Evolutionary conservation across 2,329 filamentous ascomycete species (phyloP).

Genomic region (Capronia epimyces): DNA sequence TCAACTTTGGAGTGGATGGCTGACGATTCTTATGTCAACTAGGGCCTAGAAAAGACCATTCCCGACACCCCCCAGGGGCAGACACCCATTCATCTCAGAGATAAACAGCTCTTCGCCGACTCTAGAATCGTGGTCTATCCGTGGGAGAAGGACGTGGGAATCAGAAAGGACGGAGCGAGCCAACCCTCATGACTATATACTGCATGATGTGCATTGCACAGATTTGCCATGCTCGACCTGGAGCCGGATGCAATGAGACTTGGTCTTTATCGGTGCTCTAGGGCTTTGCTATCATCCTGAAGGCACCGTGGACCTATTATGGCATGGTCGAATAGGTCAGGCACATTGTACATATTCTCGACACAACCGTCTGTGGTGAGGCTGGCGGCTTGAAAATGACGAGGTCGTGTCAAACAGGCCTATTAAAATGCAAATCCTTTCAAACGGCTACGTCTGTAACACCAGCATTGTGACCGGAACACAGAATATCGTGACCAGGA

Average conservation of each 20-base stretch:
- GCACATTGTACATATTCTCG: constrained; percentile 12
- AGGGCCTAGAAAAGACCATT: constrained; percentile 78
- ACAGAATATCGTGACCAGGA: background rate
- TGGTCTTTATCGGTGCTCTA: background rate
- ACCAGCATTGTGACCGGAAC: background rate
- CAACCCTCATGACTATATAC: constrained; percentile 7
- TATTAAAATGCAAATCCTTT: background rate
- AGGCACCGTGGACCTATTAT: background rate
- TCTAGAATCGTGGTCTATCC: constrained; percentile 16
- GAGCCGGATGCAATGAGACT: background rate
- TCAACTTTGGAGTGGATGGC: background rate
- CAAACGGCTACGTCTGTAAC: background rate
- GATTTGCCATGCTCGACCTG: background rate
- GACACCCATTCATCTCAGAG: constrained; percentile 68
- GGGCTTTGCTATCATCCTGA: too few species aligned
- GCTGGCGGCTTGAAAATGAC: background rate
- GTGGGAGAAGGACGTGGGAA: constrained; percentile 29
- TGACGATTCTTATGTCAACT: constrained; percentile 4
- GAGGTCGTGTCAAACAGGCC: too few species aligned
- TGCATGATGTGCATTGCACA: background rate
- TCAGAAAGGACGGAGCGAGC: constrained; percentile 21
- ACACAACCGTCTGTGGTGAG: constrained; percentile 1
- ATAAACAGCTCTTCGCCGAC: constrained; percentile 44
- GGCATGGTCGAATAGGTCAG: background rate
- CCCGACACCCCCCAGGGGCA: constrained; percentile 66